Evolutionary conservation across 1,284 basidiomycete species (phyloP), one percentile per base, ranked within the genome.

Genomic region (Trichosporon sp.): DNA sequence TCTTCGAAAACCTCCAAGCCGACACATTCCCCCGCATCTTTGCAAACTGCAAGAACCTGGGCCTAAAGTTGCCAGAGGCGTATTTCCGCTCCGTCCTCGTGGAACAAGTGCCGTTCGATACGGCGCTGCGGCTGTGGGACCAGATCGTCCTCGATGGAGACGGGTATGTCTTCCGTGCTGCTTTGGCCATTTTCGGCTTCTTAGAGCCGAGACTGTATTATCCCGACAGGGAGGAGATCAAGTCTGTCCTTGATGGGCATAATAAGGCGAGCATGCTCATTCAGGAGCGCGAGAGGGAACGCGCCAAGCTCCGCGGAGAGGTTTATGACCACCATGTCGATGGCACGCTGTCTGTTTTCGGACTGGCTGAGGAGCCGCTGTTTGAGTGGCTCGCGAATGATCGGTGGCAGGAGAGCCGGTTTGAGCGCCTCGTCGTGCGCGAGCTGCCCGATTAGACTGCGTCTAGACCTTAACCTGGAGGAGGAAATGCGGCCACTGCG

Each of bases 31-130:
- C 95, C 0, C 95, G 93, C 82, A 91, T 94, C 70, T 95, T 92
- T 78, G 94, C 94, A 80, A 95, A 95, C 81, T 95, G 95, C 81
- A 94, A 95, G 76, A 90, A 93, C 73, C 89, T 78, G 0, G 76
- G 78, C 5, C 58, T 79, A 23, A 69, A 68, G 40, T 62, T 81
- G 13, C 79, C 77, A 1, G 73, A 78, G 54, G 76, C 77, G 7
- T 96, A 92, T 89, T 79, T 97, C 54, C 79, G 89, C 56, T 87
- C 92, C 0, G 79, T 95, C 19, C 93, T 95, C 77, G 82, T 95
- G 25, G 86, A 94, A 71, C 91, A 95, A 73, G 83, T 95, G 10
- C 90, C 91, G 1, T 91, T 95, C 73, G 91, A 93, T 71, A 88
- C 89, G 2, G 92, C 88, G 66, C 90, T 90, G 36, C 85, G 92